Conservation (phyloP, 2,329 filamentous ascomycete genomes). For the Colletotrichum spinosum region DNA sequence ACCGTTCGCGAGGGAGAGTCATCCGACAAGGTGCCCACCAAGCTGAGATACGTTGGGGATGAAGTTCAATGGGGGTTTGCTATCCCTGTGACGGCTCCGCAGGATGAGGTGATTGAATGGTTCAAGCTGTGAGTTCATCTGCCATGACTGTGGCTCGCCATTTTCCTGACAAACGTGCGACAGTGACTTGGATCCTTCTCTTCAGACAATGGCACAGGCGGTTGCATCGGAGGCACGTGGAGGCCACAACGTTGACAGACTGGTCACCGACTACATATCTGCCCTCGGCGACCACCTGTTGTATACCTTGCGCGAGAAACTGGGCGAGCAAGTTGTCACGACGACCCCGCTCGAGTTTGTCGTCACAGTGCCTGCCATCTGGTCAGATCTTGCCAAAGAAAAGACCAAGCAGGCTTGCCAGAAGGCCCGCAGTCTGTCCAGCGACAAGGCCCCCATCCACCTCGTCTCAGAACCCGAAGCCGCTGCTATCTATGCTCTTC, state of each 20-base stretch:
- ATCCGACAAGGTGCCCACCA: constrained; percentile 62
- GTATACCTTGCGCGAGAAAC: constrained; percentile 53
- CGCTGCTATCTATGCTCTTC: constrained; percentile 61
- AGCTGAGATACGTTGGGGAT: constrained; percentile 55
- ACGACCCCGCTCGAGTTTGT: constrained; percentile 64
- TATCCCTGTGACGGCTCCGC: constrained; percentile 54
- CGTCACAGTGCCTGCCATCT: constrained; percentile 69
- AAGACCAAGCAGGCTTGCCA: constrained; percentile 59
- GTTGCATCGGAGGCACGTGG: constrained; percentile 43
- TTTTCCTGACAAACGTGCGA: background rate
- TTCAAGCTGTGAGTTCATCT: constrained; percentile 60
- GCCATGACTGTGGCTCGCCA: constrained; percentile 11
- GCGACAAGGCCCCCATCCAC: constrained; percentile 50
- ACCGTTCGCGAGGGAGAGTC: constrained; percentile 49
- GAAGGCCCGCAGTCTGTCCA: constrained; percentile 47
- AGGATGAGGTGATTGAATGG: constrained; percentile 55
- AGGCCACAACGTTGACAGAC: constrained; percentile 51
- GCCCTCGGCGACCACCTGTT: constrained; percentile 62
- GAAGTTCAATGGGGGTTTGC: constrained; percentile 63
- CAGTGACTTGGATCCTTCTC: constrained; percentile 52
- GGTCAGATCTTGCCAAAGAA: constrained; percentile 66
- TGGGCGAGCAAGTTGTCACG: constrained; percentile 55
- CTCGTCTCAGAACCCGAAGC: constrained; percentile 66
- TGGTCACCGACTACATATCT: constrained; percentile 61
- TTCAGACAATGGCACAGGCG: constrained; percentile 47